Base-by-base conservation (phyloP, 1,284 basidiomycete species). In the Microbotryomycetes sp. region DNA sequence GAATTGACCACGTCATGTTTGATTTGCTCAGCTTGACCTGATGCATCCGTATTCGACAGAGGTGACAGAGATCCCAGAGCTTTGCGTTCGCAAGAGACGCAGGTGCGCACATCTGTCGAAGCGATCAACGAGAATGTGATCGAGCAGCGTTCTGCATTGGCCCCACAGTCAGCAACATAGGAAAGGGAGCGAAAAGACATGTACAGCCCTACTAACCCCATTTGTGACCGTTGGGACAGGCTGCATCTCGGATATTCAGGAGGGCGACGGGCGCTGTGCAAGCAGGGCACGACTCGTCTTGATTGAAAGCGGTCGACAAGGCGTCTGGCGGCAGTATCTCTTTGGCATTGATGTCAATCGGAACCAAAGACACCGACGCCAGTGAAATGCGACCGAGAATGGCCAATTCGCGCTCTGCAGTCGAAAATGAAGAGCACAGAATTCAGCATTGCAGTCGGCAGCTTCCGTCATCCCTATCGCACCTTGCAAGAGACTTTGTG, bases 141-240 rank as follows among this genome's bases (percentile, higher is more conserved):
- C 23, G 65, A 66, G 58, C 65, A 66, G 25, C 65, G 62, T 36
- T 66, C 64, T 65, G 57, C 14, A 9, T 6, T n/a, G n/a, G n/a
- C n/a, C n/a, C n/a, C n/a, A n/a, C n/a, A n/a, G n/a, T n/a, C 14
- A 9, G 25, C 23, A 15, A 9, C 19, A 26, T 25, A 7, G 19
- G 47, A 6, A 16, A 5, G 4, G 25, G 6, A 25, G 6, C 28
- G n/a, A 32, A 16, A 2, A 25, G 2, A 9, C 15, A 36, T 19
- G 9, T 23, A 19, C 26, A 23, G 46, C 25, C 15, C 1, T 19
- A 49, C 63, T 25, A 30, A 65, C 63, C 64, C 65, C 65, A 66
- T 6, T 54, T 49, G 31, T 66, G 65, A 12, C 65, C 65, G 22
- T 26, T 22, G 16, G 14, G 30, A 26, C 65, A 66, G 6, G 45